These are phyloP conservation scores for Xylaria sp. DNA, from an alignment of 2,329 filamentous ascomycete species.

Conservation along the genomic window DNA sequence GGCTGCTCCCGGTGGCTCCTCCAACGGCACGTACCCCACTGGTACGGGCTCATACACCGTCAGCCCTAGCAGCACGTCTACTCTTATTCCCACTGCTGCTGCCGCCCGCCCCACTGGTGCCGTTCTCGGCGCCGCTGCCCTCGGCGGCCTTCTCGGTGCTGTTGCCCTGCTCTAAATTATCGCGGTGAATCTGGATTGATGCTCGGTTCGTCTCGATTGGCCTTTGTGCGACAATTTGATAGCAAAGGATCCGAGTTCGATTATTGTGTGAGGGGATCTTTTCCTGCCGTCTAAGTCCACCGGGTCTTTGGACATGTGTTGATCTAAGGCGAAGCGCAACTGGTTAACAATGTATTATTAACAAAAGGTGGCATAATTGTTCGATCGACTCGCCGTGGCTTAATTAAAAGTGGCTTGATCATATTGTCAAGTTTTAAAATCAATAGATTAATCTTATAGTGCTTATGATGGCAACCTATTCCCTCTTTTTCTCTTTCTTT, in stretches of 20 bases:
- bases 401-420: neutral
- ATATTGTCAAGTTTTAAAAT: neutral
- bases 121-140: conserved; percentile 10
- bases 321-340: neutral
- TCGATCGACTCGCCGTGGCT: neutral
- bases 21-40: conserved; percentile 18
- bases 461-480: no score
- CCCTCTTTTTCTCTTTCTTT: no score
- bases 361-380: neutral
- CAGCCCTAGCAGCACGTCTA: neutral
- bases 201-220: neutral
- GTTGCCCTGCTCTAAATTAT: conserved; percentile 17
- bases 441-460: neutral
- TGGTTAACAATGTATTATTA: neutral
- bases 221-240: neutral
- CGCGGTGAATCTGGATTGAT: neutral
- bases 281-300: neutral
- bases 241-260: neutral
- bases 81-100: conserved; percentile 16
- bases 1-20: conserved; percentile 1
- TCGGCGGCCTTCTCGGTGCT: conserved; percentile 21
- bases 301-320: neutral
- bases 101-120: conserved; percentile 23
- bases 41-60: conserved; percentile 14
- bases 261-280: neutral